Base-by-base conservation (phyloP, 2,329 filamentous ascomycete genomes). In the Berkeleyomyces rouxiae region DNA sequence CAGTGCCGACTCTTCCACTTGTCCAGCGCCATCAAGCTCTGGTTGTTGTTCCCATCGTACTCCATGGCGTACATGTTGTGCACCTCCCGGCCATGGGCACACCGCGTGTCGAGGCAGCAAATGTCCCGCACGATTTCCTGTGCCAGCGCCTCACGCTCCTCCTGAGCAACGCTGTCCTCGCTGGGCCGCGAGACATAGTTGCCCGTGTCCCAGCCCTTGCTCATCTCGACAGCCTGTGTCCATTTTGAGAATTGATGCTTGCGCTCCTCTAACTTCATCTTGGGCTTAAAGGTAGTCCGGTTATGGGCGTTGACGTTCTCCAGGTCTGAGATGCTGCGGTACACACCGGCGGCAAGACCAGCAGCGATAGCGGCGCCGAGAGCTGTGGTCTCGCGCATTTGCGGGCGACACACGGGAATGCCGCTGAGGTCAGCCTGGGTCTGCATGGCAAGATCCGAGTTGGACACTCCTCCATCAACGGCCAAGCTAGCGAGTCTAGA, bases 371-470 rank as follows among this genome's bases (percentile, higher is more conserved):
- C 90, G 11, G 90, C 90, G 36, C 90, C 90, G 1, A 96, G 80
- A 0, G 90, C 87, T 1, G 90, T 96, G 3, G 90, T 95, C 76
- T 96, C 90, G 63, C 88, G 85, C 90, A 96, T 95, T 63, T 83
- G 80, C 0, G 90, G 90, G 33, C 90, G 84, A 71, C 91, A 83
- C 65, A 96, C 87, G 37, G 85, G 86, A 67, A 95, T 93, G 63
- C 84, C 76, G 68, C 87, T 89, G 59, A 96, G 81, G 74, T 95
- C 86, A 66, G 90, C 86, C 79, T 96, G 90, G 4, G 87, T 90
- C 79, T 86, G 90, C 90, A 96, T 96, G 74, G 86, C 90, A 63
- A 95, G 79, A 70, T 91, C 86, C 9, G 88, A 92, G 74, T 89
- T 92, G 69, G 86, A 90, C 79, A 96, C 88, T 64, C 90, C 90